Conservation (phyloP, 495 filamentous ascomycete genomes). For the Diplogelasinospora grovesii region DNA sequence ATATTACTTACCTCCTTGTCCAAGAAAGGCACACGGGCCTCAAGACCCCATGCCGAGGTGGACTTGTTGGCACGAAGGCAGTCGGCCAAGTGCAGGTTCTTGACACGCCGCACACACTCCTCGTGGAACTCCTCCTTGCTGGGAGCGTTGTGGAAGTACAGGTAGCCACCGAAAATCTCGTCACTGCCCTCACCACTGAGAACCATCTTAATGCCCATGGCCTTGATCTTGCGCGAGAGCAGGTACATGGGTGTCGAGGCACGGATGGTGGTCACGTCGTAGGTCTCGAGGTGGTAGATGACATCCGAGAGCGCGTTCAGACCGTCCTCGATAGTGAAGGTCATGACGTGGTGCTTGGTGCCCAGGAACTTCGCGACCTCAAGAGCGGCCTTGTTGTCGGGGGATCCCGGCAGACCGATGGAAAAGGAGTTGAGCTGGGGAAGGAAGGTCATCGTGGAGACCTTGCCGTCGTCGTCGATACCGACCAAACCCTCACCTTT, state of each 20-base stretch:
- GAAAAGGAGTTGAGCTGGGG: conserved; percentile 97
- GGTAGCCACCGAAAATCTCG: conserved; percentile 96
- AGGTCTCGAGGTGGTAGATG: conserved; percentile 95
- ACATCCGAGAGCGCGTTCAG: conserved; percentile 94
- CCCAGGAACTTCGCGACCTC: conserved; percentile 93
- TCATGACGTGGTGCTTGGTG: conserved; percentile 96
- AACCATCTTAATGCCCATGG: conserved; percentile 98
- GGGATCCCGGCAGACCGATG: conserved; percentile 85
- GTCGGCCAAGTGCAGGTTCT: conserved; percentile 92
- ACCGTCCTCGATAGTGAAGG: conserved; percentile 94
- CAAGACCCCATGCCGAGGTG: conserved; percentile 96
- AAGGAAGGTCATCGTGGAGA: conserved; percentile 85
- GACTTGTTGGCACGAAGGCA: conserved; percentile 98
- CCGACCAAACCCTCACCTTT: conserved; percentile 70
- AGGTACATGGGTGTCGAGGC: conserved; percentile 99
- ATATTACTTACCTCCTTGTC: conserved; percentile 63
- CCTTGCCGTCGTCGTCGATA: conserved; percentile 82
- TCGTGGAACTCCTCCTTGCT: conserved; percentile 85
- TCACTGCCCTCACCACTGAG: conserved; percentile 93
- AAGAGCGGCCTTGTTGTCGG: conserved; percentile 80
- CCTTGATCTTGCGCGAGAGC: conserved; percentile 96
- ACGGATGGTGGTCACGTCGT: conserved; percentile 96
- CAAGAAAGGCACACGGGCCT: conserved; percentile 95
- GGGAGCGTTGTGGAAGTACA: conserved; percentile 95
- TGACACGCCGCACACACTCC: conserved; percentile 85